Evolutionary conservation across 352 stramenopile genomes (phyloP), one percentile per base, ranked within the genome.

Genomic region (Pythium brassicae): DNA sequence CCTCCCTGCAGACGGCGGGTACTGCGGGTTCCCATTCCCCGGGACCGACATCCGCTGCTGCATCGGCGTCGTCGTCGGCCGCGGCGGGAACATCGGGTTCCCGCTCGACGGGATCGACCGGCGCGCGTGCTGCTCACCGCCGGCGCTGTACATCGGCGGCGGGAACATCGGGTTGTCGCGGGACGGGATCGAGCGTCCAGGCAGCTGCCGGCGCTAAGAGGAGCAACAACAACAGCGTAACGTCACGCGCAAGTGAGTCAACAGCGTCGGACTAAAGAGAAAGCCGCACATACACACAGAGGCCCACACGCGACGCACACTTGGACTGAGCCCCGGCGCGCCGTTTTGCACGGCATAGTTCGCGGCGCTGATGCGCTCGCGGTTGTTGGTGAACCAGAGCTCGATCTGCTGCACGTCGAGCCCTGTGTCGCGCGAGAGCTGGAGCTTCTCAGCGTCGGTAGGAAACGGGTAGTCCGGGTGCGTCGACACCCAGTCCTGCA

Each of bases 341-440:
- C 58, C 59, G 17, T 64, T 64, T 50, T 68, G 61, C 22, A 64
- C 60, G 22, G 56, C 56, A 52, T 55, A 68, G 25, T 65, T 68
- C n/a, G 57, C 61, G 3, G 52, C 52, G 15, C 50, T 69, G 39
- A 78, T 74, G 56, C 83, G 84, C 27, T 89, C 81, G 37, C 82
- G 75, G 57, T 88, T 81, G 66, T 70, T 91, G 56, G 83, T 83
- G 52, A 94, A 83, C 84, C 82, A 94, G n/a, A 79, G 71, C 56
- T 94, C 84, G 27, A 92, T 80, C 68, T 94, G 84, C 50, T 79
- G 76, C 17, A 92, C 72, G 49, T 92, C 82, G 10, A 94, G 58
- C 1, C 84, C 80, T 0, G 82, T 91, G 26, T 91, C 80, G 32
- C 74, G 69, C 34, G 78, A 83, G 11, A 94, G 78, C 60, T 91